phyloP scores from a whole-genome alignment of 805 yeast genomes.

The Ogataea trehalophila region DNA sequence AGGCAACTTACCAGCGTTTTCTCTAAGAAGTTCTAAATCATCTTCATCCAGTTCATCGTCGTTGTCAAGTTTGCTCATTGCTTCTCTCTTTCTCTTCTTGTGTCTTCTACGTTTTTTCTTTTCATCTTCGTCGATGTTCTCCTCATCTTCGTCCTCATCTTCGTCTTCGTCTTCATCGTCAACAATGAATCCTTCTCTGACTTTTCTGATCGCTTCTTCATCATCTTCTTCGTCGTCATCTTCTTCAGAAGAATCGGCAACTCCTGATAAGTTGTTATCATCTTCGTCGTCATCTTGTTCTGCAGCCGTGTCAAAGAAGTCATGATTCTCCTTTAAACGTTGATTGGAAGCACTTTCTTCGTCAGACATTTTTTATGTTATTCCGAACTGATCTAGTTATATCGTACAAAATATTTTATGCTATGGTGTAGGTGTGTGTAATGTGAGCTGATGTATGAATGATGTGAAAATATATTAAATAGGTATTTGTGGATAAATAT shows the following conservation, averaged over 20 bases:
- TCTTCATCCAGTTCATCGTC: slow-evolving; percentile 85
- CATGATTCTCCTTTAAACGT: slow-evolving; percentile 1
- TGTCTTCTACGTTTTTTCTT: slow-evolving; percentile 29
- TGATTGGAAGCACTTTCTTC: slow-evolving; percentile 6
- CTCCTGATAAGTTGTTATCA: slow-evolving; percentile 28
- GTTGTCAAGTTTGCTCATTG: slow-evolving; percentile 31
- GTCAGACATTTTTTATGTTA: slow-evolving; percentile 14
- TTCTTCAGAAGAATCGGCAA: slow-evolving; percentile 77
- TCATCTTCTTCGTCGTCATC: slow-evolving; percentile 85
- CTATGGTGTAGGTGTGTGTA: no score
- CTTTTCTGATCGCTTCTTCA: slow-evolving; percentile 79
- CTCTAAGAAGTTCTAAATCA: slow-evolving; percentile 87
- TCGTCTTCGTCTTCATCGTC: slow-evolving; percentile 82
- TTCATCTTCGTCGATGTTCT: slow-evolving; percentile 26
- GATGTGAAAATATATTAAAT: no score
- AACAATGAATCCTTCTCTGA: slow-evolving; percentile 89
- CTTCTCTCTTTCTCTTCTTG: slow-evolving; percentile 35
- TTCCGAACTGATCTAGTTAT: background rate
- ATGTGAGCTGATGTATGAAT: no score
- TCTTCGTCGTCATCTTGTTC: slow-evolving; percentile 28
- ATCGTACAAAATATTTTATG: no score
- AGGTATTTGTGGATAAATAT: no score
- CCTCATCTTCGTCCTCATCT: slow-evolving; percentile 33
- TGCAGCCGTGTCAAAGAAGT: slow-evolving; percentile 25
- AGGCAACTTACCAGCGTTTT: slow-evolving; percentile 76